Evolutionary conservation across 2,329 filamentous ascomycete genomes (phyloP).

Genomic region (Onygena corvina): DNA sequence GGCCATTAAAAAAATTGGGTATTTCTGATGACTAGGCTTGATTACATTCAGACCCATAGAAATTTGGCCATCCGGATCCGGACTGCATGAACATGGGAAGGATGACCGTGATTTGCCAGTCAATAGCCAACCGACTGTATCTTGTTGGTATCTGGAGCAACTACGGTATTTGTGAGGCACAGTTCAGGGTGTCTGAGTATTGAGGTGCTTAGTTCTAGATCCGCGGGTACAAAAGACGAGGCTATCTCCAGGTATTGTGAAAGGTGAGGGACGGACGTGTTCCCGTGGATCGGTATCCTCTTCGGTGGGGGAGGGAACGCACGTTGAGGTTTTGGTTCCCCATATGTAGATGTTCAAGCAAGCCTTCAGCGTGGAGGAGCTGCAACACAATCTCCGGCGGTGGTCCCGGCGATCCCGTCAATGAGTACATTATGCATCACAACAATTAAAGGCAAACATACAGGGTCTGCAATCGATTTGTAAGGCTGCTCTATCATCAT

Average conservation of each 20-base stretch:
- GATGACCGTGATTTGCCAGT: constrained; percentile 13
- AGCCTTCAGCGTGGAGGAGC: constrained; percentile 11
- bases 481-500: constrained; percentile 19
- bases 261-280: constrained; percentile 10
- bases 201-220: neutral
- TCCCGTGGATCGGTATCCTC: constrained; percentile 10
- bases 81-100: constrained; percentile 12
- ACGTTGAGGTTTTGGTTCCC: constrained; percentile 8
- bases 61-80: constrained; percentile 13
- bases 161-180: constrained; percentile 11
- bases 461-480: constrained; percentile 30
- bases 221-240: neutral
- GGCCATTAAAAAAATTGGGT: constrained; percentile 9
- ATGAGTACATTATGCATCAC: neutral
- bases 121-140: constrained; percentile 11
- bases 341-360: constrained; percentile 1
- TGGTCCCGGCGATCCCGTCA: constrained; percentile 7
- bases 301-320: constrained; percentile 12
- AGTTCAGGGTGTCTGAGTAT: constrained; percentile 12
- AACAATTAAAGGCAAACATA: constrained; percentile 17
- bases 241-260: constrained; percentile 8
- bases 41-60: constrained; percentile 11
- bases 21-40: constrained; percentile 3
- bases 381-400: constrained; percentile 9
- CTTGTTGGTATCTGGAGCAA: constrained; percentile 11